Percentiles rank a stretch among this genome's conserved stretches.
These are phyloP conservation scores for Heliamphora pulchella DNA, from an alignment of 179 eudicot species.

Conservation along the genomic window DNA sequence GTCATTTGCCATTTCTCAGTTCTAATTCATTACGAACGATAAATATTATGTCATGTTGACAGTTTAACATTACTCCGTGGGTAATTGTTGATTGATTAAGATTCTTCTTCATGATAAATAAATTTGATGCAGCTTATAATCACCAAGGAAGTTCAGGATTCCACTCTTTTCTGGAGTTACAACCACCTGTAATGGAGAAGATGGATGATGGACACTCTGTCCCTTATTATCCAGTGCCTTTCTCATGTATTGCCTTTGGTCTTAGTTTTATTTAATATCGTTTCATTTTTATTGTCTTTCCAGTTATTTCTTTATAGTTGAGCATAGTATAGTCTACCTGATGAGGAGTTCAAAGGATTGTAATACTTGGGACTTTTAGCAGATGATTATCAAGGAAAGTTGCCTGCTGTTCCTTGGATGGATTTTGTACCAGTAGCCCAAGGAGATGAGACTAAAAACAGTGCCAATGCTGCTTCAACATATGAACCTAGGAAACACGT, in stretches of 20 bases:
- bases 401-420: slow-evolving; percentile 28
- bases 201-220: slow-evolving; percentile 28
- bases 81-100: neutral
- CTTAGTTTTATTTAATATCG: slow-evolving; percentile 1
- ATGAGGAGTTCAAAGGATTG: neutral
- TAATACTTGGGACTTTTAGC: slow-evolving; percentile 15
- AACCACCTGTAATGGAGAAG: slow-evolving; percentile 23
- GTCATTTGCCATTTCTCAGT: slow-evolving; percentile 7
- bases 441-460: slow-evolving; percentile 20
- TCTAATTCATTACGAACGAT: neutral
- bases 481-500: slow-evolving; percentile 27
- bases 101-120: neutral
- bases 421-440: slow-evolving; percentile 26
- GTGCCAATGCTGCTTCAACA: slow-evolving; percentile 22
- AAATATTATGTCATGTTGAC: neutral
- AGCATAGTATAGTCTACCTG: neutral
- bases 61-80: neutral
- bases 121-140: slow-evolving; percentile 36
- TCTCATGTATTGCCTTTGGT: slow-evolving; percentile 26
- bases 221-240: slow-evolving; percentile 37
- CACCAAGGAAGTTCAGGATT: slow-evolving; percentile 37
- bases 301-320: neutral
- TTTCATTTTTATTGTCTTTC: neutral
- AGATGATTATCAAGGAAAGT: slow-evolving; percentile 41
- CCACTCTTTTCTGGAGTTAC: slow-evolving; percentile 32